phyloP scores from a whole-genome alignment of 2,329 filamentous ascomycete species.

The Ambrosiella xylebori region DNA sequence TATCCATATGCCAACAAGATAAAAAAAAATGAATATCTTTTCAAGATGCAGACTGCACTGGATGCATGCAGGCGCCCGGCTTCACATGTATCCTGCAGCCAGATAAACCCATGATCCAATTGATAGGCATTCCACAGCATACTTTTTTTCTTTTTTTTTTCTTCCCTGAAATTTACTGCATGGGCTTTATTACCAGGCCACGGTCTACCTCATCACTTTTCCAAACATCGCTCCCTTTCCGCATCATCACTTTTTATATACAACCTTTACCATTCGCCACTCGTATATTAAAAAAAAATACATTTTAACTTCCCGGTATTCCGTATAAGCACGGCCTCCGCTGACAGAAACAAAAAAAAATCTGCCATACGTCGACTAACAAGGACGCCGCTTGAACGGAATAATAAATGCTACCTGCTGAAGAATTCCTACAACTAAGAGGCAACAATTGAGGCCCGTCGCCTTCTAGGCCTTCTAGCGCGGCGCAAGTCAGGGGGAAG shows the following conservation, averaged over 20 bases:
- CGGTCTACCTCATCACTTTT: too few relatives aligned
- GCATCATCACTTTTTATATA: too few relatives aligned
- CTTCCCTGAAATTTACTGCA: neutral
- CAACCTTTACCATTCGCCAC: too few relatives aligned
- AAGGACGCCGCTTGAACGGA: too few relatives aligned
- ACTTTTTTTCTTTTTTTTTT: neutral
- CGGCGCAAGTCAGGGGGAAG: constrained; percentile 1
- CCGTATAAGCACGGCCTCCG: neutral
- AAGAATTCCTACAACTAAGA: neutral
- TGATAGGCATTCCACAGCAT: neutral
- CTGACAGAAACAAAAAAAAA: too few relatives aligned
- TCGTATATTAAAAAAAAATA: neutral
- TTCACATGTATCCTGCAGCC: neutral
- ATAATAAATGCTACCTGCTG: neutral
- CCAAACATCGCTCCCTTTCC: too few relatives aligned
- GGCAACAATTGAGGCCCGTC: neutral
- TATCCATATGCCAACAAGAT: neutral
- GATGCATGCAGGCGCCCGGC: neutral
- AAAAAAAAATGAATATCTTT: neutral
- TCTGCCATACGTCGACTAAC: too few relatives aligned
- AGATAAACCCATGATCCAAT: neutral
- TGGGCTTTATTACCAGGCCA: neutral
- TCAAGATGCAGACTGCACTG: neutral
- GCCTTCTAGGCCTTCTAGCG: neutral
- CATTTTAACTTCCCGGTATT: neutral